Base-by-base conservation (phyloP, 2,329 filamentous ascomycete species). In the Neopestalotiopsis sp. region DNA sequence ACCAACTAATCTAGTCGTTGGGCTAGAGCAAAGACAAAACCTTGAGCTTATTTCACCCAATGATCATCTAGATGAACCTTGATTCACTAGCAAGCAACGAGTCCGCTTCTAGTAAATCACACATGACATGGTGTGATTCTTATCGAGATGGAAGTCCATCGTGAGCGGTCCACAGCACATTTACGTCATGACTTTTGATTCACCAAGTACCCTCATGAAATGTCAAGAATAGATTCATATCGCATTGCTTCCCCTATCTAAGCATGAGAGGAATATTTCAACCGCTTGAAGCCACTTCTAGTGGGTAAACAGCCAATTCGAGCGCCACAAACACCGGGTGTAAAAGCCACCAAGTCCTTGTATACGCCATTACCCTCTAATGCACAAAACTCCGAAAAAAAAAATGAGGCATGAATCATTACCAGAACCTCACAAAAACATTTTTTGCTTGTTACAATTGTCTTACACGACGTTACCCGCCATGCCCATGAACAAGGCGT, bases 401-500 rank as follows among this genome's bases (percentile, higher is more conserved):
- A 40, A 38, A 28, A 3, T 34, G 30, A 62, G 28, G 59, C 30
- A 17, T 14, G n/a, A 9, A 12, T 62, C 59, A n/a, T 6, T 34
- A 17, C 10, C 59, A 28, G n/a, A 62, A 9, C 32, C 13, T 20
- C 34, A 40, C 59, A 5, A 28, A 20, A 5, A 59, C 20, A 30
- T 20, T 64, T 38, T 6, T 40, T 64, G 20, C 40, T 53, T 64
- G n/a, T 62, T 20, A 42, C 28, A 64, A n/a, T 24, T 45, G 45
- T 61, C 45, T 72, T 69, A 89, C 65, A 90, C 86, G 70, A 91
- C 83, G 73, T 94, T 96, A 17, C 95, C 95, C 4, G 95, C 95
- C 86, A 98, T 92, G 10, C 96, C 96, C 83, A 98, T 92, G 78
- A 98, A 96, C 45, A 99, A 87, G 3, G 95, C 96, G 79, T 99